Percentiles rank a stretch among this genome's conserved stretches.
These are phyloP conservation scores for Mortierella antarctica DNA, from an alignment of 192 early-diverging fungal species.

Conservation along the genomic window DNA sequence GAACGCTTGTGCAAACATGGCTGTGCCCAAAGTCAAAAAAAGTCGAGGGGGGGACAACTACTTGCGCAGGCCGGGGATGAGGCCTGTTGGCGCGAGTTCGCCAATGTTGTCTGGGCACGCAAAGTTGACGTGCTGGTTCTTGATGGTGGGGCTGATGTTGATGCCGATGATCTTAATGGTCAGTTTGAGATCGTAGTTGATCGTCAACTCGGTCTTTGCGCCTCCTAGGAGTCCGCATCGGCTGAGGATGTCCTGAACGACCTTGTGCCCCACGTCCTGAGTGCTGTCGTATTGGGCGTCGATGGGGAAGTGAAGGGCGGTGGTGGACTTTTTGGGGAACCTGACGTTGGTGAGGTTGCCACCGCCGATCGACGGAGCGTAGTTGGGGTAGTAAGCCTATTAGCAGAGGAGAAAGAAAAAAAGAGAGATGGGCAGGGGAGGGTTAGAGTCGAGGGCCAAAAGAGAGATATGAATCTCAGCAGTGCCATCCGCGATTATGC, in stretches of 20 bases:
- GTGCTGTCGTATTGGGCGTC: constrained; percentile 41
- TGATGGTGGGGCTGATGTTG: constrained; percentile 55
- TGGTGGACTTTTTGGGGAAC: constrained; percentile 48
- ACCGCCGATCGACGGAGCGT: constrained; percentile 55
- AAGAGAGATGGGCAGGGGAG: background rate
- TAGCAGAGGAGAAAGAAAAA: background rate
- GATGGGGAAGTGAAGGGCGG: constrained; percentile 58
- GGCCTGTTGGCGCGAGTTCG: background rate
- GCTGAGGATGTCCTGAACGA: constrained; percentile 51
- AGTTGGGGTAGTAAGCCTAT: constrained; percentile 66
- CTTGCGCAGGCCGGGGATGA: no score
- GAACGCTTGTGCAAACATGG: background rate
- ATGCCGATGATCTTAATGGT: constrained; percentile 60
- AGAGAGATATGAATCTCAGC: background rate
- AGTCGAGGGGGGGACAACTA: no score
- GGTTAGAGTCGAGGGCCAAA: background rate
- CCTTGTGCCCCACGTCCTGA: constrained; percentile 32
- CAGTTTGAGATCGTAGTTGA: constrained; percentile 60
- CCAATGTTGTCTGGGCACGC: constrained; percentile 50
- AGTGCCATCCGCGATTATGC: background rate
- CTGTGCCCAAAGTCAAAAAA: background rate
- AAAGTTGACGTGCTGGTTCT: constrained; percentile 47
- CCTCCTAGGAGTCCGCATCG: constrained; percentile 55
- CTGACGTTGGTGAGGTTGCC: constrained; percentile 53
- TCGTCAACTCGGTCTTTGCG: constrained; percentile 24